Base-by-base conservation (phyloP, 192 early-diverging fungal species). In the Podila epicladia region DNA sequence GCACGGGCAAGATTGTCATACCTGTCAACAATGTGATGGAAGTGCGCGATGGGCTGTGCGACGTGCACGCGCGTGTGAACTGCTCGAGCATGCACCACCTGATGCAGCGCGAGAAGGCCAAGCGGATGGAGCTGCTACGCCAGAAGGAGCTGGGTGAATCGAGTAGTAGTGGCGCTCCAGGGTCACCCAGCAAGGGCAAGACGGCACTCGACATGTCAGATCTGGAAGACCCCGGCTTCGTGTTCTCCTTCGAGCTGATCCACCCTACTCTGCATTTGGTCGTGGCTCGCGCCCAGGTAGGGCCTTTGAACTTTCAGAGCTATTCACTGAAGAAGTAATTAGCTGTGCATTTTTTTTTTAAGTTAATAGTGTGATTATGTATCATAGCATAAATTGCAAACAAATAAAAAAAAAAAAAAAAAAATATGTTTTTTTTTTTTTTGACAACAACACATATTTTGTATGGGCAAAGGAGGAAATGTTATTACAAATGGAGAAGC, bases 71-170 rank as follows among this genome's bases (percentile, higher is more conserved):
- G 5, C 59, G 66, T 0, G 71, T 80, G 41, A 69, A 72, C 33
- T 80, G 77, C n/a, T 80, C 77, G 7, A 80, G 71, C 51, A 4
- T 73, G 60, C 77, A 80, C 29, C 55, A 69, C 26, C 35, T 80
- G 19, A 35, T 72, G 50, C 76, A 79, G 31, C 70, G 76, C 22
- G 70, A 79, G 58, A 72, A 68, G 61, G 60, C 65, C 37, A 67
- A 29, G 12, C 64, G 65, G 1, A 50, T 20, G 5, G 65, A 65
- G 1, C 60, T 62, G 29, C 32, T 51, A 6, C 51, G 45, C 19
- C 62, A 58, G 29, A 15, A 38, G 29, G 38, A 62, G 15, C 12
- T 7, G 7, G 38, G 38, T 0, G 41, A 15, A 45, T 17, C 41
- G 41, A 45, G 4, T 41, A 9, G 38, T 41, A 9, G 38, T 41